phyloP scores from a whole-genome alignment of 2,329 filamentous ascomycete species.

The Apiospora saccharicola region DNA sequence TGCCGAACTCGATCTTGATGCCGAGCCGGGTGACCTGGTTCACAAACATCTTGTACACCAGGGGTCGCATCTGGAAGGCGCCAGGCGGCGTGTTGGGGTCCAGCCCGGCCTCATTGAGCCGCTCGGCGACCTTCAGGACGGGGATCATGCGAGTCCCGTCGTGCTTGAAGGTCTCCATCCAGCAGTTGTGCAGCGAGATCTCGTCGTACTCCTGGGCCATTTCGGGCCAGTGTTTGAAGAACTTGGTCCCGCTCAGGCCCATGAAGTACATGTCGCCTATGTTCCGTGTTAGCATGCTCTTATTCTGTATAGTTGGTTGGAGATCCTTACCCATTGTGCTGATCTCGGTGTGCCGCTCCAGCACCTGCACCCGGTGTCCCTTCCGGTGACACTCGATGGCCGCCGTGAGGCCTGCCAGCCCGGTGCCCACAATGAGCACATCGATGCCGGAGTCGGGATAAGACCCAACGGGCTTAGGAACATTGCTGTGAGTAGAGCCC shows the following conservation, averaged over 20 bases:
- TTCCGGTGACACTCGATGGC: conserved; percentile 22
- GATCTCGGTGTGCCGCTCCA: conserved; percentile 18
- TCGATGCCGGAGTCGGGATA: conserved; percentile 41
- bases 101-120: conserved; percentile 48
- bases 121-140: conserved; percentile 56
- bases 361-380: conserved; percentile 19
- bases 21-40: conserved; percentile 55
- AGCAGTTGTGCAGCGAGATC: conserved; percentile 62
- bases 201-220: conserved; percentile 57
- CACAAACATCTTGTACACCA: conserved; percentile 63
- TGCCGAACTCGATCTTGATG: conserved; percentile 55
- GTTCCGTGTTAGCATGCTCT: background rate
- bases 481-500: background rate
- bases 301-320: too few species aligned
- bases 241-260: conserved; percentile 62
- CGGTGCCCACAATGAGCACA: conserved; percentile 22
- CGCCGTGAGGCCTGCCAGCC: conserved; percentile 23
- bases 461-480: conserved; percentile 51
- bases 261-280: conserved; percentile 67
- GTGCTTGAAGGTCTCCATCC: conserved; percentile 64
- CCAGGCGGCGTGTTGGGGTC: conserved; percentile 57
- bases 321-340: background rate
- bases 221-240: conserved; percentile 63
- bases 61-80: conserved; percentile 62
- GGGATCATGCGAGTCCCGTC: conserved; percentile 56